A percentile compares a stretch with the other conserved stretches of the same genome.
phyloP scores from a whole-genome alignment of 2,329 filamentous ascomycete genomes.

The Neonectria magnoliae region DNA sequence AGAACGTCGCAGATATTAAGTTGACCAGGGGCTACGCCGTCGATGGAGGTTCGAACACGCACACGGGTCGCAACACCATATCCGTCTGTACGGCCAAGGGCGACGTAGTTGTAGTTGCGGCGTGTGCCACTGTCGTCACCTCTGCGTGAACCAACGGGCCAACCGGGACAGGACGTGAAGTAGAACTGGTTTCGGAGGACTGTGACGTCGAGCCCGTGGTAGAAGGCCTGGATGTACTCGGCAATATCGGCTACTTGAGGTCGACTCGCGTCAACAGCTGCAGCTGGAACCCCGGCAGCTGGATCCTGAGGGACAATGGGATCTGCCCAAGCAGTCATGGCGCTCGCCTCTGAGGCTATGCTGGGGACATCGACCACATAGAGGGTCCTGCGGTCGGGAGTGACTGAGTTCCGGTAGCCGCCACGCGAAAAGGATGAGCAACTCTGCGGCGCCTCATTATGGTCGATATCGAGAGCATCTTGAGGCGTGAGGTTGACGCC shows the following conservation, averaged over 20 bases:
- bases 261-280: neutral
- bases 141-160: neutral
- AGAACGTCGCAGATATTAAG: neutral
- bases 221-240: neutral
- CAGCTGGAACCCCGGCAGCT: no score
- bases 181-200: neutral
- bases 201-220: neutral
- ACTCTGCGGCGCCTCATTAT: neutral
- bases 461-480: neutral
- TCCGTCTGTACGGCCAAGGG: neutral
- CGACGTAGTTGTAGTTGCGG: neutral
- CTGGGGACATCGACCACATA: neutral
- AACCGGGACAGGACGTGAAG: neutral
- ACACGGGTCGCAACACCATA: neutral
- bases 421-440: neutral
- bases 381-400: neutral
- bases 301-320: neutral
- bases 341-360: neutral
- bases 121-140: neutral
- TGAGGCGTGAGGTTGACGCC: neutral
- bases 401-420: neutral
- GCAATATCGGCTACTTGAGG: neutral
- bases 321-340: neutral
- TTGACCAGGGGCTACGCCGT: neutral
- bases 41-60: neutral